Evolutionary conservation across 257 asterid species (phyloP).

Genomic region (Petrea volubilis): DNA sequence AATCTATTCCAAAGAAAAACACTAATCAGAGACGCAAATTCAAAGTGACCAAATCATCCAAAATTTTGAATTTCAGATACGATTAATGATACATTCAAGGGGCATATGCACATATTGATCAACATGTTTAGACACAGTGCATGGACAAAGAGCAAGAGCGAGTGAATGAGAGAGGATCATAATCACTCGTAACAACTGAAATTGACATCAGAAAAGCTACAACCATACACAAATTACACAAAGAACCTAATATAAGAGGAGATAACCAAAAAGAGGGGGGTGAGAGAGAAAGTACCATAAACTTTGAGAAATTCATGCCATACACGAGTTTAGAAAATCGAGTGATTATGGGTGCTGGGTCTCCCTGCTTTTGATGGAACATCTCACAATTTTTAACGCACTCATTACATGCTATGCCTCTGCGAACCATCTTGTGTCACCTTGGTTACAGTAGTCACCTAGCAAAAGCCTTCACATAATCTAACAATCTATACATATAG

Average conservation of each 20-base stretch:
- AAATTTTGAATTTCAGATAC: background rate
- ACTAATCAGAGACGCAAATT: background rate
- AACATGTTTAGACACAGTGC: background rate
- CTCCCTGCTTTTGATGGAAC: slow-evolving; percentile 6
- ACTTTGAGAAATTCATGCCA: slow-evolving; percentile 11
- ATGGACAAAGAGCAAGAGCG: background rate
- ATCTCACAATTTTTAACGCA: slow-evolving; percentile 3
- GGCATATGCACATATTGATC: background rate
- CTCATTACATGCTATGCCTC: slow-evolving; percentile 9
- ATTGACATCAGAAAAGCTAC: background rate
- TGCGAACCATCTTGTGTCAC: slow-evolving; percentile 14
- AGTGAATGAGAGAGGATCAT: background rate
- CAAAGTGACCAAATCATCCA: background rate
- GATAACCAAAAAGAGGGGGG: background rate
- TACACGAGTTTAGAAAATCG: slow-evolving; percentile 34
- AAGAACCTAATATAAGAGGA: background rate
- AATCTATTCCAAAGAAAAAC: background rate
- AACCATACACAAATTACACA: background rate
- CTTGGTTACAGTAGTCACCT: background rate
- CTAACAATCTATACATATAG: background rate
- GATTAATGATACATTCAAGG: background rate
- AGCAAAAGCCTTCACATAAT: background rate
- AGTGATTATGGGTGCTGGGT: background rate
- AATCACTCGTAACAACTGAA: background rate
- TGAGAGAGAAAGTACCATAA: slow-evolving; percentile 29